Percentiles rank a stretch among this genome's conserved stretches.
Conservation (phyloP, 2,329 filamentous ascomycete genomes). For the Aspergillus quadricinctus region DNA sequence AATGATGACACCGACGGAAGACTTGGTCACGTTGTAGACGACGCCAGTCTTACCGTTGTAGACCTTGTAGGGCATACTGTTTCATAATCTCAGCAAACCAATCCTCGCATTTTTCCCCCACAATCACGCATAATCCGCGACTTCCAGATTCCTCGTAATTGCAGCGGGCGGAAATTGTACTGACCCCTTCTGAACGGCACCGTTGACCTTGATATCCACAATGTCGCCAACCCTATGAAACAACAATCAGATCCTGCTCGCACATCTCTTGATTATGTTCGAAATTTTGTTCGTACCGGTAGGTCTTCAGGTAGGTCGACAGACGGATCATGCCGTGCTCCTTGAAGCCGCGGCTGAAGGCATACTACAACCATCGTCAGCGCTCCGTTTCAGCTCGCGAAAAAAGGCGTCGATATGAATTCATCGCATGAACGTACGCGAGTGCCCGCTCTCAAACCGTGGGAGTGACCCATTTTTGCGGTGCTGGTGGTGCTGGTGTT, state of each 20-base stretch:
- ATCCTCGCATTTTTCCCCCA: constrained; percentile 10
- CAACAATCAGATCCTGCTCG: constrained; percentile 43
- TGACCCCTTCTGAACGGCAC: constrained; percentile 97
- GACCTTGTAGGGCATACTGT: constrained; percentile 96
- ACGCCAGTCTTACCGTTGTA: constrained; percentile 99
- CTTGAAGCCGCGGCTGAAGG: constrained; percentile 92
- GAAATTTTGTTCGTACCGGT: constrained; percentile 60
- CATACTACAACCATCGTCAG: constrained; percentile 57
- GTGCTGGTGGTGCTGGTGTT: constrained; percentile 43
- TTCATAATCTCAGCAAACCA: constrained; percentile 23
- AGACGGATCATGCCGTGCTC: constrained; percentile 91
- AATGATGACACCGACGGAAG: constrained; percentile 95
- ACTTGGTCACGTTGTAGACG: constrained; percentile 99
- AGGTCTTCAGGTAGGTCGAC: constrained; percentile 90
- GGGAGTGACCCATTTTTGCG: constrained; percentile 78
- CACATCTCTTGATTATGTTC: constrained; percentile 7
- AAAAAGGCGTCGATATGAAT: constrained; percentile 2
- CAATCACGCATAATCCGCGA: constrained; percentile 5
- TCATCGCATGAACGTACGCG: constrained; percentile 56
- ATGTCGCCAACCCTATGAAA: constrained; percentile 83
- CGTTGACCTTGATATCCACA: constrained; percentile 98
- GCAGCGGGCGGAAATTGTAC: constrained; percentile 36
- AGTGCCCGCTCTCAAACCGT: constrained; percentile 82
- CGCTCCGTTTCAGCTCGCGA: constrained; percentile 11
- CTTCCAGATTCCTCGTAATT: constrained; percentile 6